A percentile compares a stretch with the other conserved stretches of the same genome.
These are phyloP conservation scores for Brassica balearica DNA, from an alignment of 441 rosid species.

Conservation along the genomic window DNA sequence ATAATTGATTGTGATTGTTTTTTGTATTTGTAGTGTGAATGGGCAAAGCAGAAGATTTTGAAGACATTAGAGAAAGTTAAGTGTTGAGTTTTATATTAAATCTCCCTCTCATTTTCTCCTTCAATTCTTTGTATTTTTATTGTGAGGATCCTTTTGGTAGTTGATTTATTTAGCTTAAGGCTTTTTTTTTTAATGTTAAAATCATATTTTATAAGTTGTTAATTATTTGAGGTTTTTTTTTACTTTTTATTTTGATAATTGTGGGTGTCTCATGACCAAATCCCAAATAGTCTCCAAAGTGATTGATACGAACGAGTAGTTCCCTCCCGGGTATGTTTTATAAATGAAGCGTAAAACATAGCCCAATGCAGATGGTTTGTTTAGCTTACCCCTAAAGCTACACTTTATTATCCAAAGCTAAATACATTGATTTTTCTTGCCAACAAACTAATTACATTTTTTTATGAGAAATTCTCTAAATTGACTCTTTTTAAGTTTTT, in stretches of 20 bases:
- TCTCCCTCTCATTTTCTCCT: slow-evolving; percentile 37
- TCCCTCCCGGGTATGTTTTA: neutral
- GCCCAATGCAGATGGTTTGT: neutral
- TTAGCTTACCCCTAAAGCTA: neutral
- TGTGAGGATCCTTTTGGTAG: slow-evolving; percentile 39
- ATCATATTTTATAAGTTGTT: neutral
- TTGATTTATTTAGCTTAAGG: slow-evolving; percentile 40
- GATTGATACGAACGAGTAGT: neutral
- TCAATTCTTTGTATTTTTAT: slow-evolving; percentile 43
- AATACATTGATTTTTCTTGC: neutral
- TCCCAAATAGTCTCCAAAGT: too few species aligned
- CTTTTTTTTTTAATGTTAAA: slow-evolving; percentile 16
- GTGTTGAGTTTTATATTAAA: slow-evolving; percentile 34
- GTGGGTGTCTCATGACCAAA: too few species aligned
- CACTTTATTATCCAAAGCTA: neutral
- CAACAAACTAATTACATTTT: slow-evolving; percentile 11
- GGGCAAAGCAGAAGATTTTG: slow-evolving; percentile 44
- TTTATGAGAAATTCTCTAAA: too few species aligned
- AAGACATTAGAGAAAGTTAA: slow-evolving; percentile 41
- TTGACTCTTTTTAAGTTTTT: too few species aligned
- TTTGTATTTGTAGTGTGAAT: slow-evolving; percentile 46
- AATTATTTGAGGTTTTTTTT: too few species aligned
- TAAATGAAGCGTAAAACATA: neutral
- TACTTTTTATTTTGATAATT: too few species aligned
- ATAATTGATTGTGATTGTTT: slow-evolving; percentile 43